These are phyloP conservation scores for Solanum clarkiae DNA, from an alignment of 257 asterid species.

Conservation along the genomic window DNA sequence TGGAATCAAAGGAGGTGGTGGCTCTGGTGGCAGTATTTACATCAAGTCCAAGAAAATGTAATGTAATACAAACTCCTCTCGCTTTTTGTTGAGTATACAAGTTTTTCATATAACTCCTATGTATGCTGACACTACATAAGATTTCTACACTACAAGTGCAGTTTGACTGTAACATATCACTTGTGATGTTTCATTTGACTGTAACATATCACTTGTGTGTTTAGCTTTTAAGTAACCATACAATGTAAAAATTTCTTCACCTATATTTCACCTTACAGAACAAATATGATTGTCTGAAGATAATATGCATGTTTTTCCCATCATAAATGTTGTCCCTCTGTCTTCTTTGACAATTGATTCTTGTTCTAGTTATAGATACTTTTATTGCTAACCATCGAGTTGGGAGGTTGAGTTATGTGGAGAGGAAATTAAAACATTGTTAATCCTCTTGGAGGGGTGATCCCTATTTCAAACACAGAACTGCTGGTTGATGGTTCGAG, in stretches of 20 bases:
- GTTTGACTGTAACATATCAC: not conserved
- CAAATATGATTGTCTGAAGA: not conserved
- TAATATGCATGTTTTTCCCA: not conserved
- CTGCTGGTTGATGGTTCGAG: not conserved
- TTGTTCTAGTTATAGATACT: not conserved
- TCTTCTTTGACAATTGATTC: not conserved
- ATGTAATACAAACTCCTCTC: constrained; percentile 11
- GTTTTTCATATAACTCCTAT: not conserved
- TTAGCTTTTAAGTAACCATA: not conserved
- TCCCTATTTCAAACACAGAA: not conserved
- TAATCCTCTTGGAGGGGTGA: not conserved
- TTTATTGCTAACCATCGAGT: not conserved
- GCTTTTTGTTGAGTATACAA: not conserved
- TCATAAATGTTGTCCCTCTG: not conserved
- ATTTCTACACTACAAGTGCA: not conserved
- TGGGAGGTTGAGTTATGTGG: not conserved
- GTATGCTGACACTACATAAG: not conserved
- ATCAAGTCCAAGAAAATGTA: constrained; percentile 67
- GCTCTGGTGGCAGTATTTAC: constrained; percentile 82
- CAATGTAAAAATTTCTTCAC: not conserved
- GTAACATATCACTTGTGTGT: not conserved
- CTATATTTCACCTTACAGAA: not conserved
- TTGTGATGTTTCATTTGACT: not conserved
- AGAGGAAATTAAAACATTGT: not conserved
- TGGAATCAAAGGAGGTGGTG: constrained; percentile 85